Conservation (phyloP, 306 rosid genomes). For the Cucumis cinereus region DNA sequence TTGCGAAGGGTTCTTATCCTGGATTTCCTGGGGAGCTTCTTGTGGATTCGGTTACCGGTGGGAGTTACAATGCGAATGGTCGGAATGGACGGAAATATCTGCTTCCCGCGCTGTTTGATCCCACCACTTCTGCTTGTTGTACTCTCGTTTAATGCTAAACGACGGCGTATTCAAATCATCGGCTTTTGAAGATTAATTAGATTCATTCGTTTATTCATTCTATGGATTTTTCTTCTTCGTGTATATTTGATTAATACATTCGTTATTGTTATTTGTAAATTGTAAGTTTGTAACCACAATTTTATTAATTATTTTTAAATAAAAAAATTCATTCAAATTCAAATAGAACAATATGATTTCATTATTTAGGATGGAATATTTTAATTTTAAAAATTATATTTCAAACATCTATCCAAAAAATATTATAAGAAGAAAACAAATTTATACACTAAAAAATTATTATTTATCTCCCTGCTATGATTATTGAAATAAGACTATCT, state of each 20-base stretch:
- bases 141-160: slow-evolving; percentile 15
- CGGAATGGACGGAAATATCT: slow-evolving; percentile 33
- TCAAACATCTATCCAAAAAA: too few relatives aligned
- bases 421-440: too few relatives aligned
- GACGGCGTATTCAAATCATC: neutral
- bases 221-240: neutral
- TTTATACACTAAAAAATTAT: too few relatives aligned
- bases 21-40: slow-evolving; percentile 40
- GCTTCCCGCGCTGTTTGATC: slow-evolving; percentile 48
- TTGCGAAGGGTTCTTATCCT: slow-evolving; percentile 47
- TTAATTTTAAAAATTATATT: too few relatives aligned
- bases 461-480: too few relatives aligned
- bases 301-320: too few relatives aligned
- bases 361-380: too few relatives aligned
- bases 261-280: neutral
- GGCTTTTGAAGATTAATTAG: neutral
- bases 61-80: slow-evolving; percentile 48
- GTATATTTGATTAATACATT: neutral
- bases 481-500: too few relatives aligned
- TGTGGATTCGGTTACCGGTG: slow-evolving; percentile 29
- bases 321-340: too few relatives aligned
- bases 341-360: neutral
- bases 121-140: slow-evolving; percentile 30
- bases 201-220: neutral
- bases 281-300: neutral